phyloP scores from a whole-genome alignment of 2,329 filamentous ascomycete species.

The Byssochlamys sp. region DNA sequence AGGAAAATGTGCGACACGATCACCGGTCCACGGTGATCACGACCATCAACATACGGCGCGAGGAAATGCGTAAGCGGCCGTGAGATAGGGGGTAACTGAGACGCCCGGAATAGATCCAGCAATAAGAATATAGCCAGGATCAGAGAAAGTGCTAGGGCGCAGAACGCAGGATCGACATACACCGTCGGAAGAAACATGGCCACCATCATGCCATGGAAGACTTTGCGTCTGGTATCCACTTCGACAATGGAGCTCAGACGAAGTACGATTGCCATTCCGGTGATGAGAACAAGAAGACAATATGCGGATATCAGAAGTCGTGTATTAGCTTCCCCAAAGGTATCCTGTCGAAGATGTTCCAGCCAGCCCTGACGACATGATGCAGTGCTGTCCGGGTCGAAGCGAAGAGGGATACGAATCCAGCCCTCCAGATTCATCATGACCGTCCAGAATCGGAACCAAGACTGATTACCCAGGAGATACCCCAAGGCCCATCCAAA shows the following conservation, averaged over 20 bases:
- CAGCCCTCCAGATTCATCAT: conserved; percentile 61
- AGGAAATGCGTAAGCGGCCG: conserved; percentile 78
- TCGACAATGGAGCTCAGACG: conserved; percentile 67
- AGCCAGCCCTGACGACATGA: conserved; percentile 50
- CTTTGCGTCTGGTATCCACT: conserved; percentile 89
- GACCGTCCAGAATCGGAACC: conserved; percentile 62
- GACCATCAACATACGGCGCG: conserved; percentile 84
- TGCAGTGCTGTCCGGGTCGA: conserved; percentile 21
- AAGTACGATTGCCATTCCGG: conserved; percentile 66
- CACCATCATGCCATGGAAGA: conserved; percentile 98
- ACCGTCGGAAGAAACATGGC: conserved; percentile 83
- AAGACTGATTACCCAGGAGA: conserved; percentile 66
- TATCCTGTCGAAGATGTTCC: conserved; percentile 53
- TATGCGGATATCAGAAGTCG: conserved; percentile 69
- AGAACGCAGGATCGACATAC: conserved; percentile 77
- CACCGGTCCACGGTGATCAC: conserved; percentile 84
- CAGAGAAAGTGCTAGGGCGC: conserved; percentile 66
- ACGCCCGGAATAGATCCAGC: conserved; percentile 79
- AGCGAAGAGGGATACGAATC: conserved; percentile 57
- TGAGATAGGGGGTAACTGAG: conserved; percentile 80
- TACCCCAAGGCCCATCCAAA: conserved; percentile 90
- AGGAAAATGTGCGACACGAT: conserved; percentile 95
- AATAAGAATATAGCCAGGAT: conserved; percentile 77
- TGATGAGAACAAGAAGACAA: conserved; percentile 58
- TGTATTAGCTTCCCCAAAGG: conserved; percentile 67